Conservation (phyloP, 148 eudicot species). For the Cornus suecica region DNA sequence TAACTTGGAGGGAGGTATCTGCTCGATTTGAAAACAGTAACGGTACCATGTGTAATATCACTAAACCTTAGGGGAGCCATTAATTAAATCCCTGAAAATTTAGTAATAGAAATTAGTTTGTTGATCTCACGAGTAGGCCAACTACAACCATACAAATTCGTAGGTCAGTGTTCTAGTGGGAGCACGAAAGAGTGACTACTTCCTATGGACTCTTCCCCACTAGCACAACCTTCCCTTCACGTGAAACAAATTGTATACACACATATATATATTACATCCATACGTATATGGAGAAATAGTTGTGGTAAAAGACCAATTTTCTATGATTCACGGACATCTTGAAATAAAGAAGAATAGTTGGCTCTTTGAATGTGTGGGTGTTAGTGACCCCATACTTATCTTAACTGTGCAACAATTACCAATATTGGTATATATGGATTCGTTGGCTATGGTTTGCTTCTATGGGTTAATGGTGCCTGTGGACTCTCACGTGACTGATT, state of each 20-base stretch:
- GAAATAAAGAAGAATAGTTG: slow-evolving; percentile 8
- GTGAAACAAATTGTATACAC: no score
- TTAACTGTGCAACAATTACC: not conserved
- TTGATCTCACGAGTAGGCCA: slow-evolving; percentile 20
- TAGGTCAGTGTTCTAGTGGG: not conserved
- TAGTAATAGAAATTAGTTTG: slow-evolving; percentile 4
- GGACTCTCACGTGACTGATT: not conserved
- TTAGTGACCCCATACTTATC: not conserved
- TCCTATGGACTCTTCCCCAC: not conserved
- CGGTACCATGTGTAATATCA: no score
- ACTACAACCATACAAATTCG: slow-evolving; percentile 7
- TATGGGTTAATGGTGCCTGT: not conserved
- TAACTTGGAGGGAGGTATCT: no score
- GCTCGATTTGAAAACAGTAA: no score
- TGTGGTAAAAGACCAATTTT: not conserved
- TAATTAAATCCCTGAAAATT: not conserved
- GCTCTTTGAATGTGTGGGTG: not conserved
- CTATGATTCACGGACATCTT: slow-evolving; percentile 5
- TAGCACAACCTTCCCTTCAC: no score
- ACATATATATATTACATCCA: no score
- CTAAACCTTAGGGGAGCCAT: no score
- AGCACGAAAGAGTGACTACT: not conserved
- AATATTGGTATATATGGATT: not conserved
- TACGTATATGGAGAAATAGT: not conserved
- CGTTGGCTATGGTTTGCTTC: not conserved